phyloP scores from a whole-genome alignment of 306 rosid genomes.

The Coriaria nepalensis region DNA sequence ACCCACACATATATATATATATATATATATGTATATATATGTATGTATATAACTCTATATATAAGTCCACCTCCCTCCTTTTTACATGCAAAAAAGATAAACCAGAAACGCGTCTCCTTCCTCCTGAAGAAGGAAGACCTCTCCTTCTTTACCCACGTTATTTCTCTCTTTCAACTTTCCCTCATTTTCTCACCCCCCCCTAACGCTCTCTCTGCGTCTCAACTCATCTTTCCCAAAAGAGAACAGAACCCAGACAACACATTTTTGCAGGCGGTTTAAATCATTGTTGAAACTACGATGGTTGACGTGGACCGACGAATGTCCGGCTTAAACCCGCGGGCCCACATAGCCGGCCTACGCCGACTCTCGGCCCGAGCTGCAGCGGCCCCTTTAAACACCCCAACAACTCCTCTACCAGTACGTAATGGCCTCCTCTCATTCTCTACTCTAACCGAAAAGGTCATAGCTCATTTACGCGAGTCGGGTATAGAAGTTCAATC shows the following conservation, averaged over 20 bases:
- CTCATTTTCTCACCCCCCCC: background rate
- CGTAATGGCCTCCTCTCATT: conserved; percentile 73
- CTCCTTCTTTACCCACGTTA: background rate
- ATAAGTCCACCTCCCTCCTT: background rate
- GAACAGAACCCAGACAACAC: too few relatives aligned
- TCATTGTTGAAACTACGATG: conserved; percentile 24
- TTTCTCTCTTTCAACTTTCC: too few relatives aligned
- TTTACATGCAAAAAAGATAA: background rate
- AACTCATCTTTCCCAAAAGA: background rate
- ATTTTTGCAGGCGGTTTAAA: too few relatives aligned
- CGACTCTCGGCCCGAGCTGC: conserved; percentile 96
- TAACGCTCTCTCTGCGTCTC: background rate
- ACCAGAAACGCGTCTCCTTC: background rate
- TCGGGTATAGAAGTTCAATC: conserved; percentile 54
- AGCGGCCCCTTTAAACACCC: conserved; percentile 22
- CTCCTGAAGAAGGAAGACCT: too few relatives aligned
- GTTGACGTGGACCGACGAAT: conserved; percentile 99
- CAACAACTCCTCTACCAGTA: conserved; percentile 33
- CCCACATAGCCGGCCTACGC: conserved; percentile 79
- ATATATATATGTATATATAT: too few relatives aligned
- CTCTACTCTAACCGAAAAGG: conserved; percentile 50
- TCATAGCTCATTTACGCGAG: conserved; percentile 50
- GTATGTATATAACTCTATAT: too few relatives aligned
- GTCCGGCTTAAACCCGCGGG: conserved; percentile 81
- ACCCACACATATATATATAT: conserved; percentile 6